Evolutionary conservation across 305 asterid genomes (phyloP), one percentile per base, ranked within the genome.

Genomic region (Euphrasia arctica): DNA sequence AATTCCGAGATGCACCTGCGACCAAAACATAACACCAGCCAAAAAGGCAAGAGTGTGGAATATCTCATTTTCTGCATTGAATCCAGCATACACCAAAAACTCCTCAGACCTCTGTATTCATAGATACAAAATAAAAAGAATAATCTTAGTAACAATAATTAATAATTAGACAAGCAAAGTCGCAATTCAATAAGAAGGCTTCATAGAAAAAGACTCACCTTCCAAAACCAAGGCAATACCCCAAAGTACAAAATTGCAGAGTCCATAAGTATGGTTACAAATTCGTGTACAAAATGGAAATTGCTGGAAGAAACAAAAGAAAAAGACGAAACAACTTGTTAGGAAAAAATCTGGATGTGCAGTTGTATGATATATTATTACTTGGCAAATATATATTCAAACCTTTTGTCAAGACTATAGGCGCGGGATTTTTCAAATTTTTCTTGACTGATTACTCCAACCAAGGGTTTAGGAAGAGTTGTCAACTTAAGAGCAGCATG

Each of bases 391-490:
- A 45, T 62, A 48, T 29, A 64, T 57, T 14, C 36, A 48, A 67
- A 93, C 99, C 96, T 93, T 82, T 93, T 93, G 76, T 93, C 99
- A 52, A 93, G 86, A 74, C 96, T 88, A 66, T 93, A 93, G 25
- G 99, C 95, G 28, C 92, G 91, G 29, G 99, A 85, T 72, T 90
- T 93, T 84, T 86, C 93, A 68, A 90, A 93, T 77, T 90, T 90
- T 59, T 90, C 99, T 71, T 85, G 89, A 81, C 95, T 86, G 71
- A 93, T 90, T 48, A 93, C 90, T 64, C 97, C 97, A 65, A 68
- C 71, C 85, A 90, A 75, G 14, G 95, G 85, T 68, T 75, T 86
- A 2, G 99, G 99, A 64, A 90, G 83, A 12, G 83, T 90, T 58
- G 99, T 94, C 75, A 83, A 65, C 83, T 88, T 93, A 32, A 80